phyloP scores from a whole-genome alignment of 345 rosid species.

The Salix purpurea region DNA sequence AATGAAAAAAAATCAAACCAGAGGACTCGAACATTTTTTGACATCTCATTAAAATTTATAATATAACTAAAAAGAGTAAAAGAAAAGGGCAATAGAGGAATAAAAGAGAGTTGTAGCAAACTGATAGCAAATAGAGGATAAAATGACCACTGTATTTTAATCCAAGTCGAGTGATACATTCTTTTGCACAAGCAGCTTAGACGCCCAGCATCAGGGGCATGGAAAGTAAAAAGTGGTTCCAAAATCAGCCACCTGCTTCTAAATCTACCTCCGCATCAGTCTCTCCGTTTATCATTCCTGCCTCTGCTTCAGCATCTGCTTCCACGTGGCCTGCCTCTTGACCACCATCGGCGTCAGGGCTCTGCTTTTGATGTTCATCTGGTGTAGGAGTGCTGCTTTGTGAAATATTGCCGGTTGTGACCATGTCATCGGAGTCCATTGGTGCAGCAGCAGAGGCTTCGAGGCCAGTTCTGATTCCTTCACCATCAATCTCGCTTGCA shows the following conservation, averaged over 20 bases:
- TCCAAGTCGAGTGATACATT: not conserved
- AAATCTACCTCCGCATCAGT: conserved; percentile 67
- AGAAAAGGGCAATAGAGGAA: not conserved
- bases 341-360: conserved; percentile 61
- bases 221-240: not conserved
- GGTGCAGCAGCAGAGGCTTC: conserved; percentile 45
- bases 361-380: conserved; percentile 71
- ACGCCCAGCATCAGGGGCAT: not conserved
- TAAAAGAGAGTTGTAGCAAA: not conserved
- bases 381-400: conserved; percentile 54
- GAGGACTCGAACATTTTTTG: not conserved
- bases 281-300: conserved; percentile 59
- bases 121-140: not conserved
- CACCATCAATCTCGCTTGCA: conserved; percentile 63
- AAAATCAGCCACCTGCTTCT: conserved; percentile 35
- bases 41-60: not conserved
- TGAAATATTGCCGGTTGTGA: conserved; percentile 28
- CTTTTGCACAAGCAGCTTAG: not conserved
- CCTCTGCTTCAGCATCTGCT: conserved; percentile 51
- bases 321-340: conserved; percentile 77
- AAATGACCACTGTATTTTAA: not conserved
- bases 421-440: conserved; percentile 57
- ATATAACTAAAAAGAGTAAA: not conserved
- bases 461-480: conserved; percentile 49
- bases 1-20: not conserved